Evolutionary conservation across 2,329 filamentous ascomycete genomes (phyloP).

Genomic region (Aspergillus quadrilineatus): DNA sequence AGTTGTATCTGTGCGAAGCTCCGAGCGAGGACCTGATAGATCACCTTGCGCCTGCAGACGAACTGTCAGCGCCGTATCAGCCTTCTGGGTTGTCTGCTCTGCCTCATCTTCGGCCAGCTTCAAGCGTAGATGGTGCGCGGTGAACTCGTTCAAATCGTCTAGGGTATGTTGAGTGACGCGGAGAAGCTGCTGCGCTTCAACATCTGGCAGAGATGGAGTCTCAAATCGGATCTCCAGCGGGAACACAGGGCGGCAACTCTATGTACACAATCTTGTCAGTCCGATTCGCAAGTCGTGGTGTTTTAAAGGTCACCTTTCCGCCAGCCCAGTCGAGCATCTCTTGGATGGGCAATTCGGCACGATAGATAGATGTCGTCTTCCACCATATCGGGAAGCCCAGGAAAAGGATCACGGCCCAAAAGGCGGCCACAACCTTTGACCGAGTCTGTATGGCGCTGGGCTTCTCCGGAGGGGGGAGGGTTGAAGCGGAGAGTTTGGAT

Average conservation of each 20-base stretch:
- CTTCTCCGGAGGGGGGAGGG: slow-evolving; percentile 74
- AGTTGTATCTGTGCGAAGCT: slow-evolving; percentile 67
- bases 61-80: slow-evolving; percentile 65
- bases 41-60: slow-evolving; percentile 59
- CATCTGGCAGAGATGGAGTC: slow-evolving; percentile 62
- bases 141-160: slow-evolving; percentile 83
- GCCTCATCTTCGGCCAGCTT: slow-evolving; percentile 52
- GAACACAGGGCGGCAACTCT: slow-evolving; percentile 87
- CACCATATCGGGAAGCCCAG: slow-evolving; percentile 94
- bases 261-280: slow-evolving; percentile 15
- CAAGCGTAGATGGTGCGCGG: slow-evolving; percentile 76
- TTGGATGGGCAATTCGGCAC: slow-evolving; percentile 76
- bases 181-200: slow-evolving; percentile 71
- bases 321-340: slow-evolving; percentile 91
- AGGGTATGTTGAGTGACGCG: slow-evolving; percentile 81
- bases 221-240: slow-evolving; percentile 79
- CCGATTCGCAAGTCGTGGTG: neutral
- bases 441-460: slow-evolving; percentile 67
- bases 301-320: slow-evolving; percentile 64
- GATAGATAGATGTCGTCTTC: slow-evolving; percentile 88
- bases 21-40: slow-evolving; percentile 55
- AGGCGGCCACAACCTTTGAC: slow-evolving; percentile 75
- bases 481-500: slow-evolving; percentile 25
- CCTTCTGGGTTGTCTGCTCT: slow-evolving; percentile 21
- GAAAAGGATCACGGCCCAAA: slow-evolving; percentile 82